Base-by-base conservation (phyloP, 2,329 filamentous ascomycete species). In the Botrytis cinerea region DNA sequence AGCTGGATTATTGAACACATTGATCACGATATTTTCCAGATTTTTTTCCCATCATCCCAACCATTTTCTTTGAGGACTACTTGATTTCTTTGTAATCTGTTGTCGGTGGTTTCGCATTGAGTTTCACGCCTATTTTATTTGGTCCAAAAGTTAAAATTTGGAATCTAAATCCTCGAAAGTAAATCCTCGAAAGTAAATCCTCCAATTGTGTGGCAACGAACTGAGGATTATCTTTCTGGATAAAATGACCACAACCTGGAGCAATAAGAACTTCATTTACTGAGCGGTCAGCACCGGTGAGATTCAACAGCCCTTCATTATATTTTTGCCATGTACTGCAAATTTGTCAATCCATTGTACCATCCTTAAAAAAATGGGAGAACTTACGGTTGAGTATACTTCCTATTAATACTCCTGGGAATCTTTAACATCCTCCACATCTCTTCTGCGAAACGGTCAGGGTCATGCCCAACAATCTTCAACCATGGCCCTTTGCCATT, bases 111-210 rank as follows among this genome's bases (percentile, higher is more conserved):
- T 51, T 14, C 4, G 10, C 12, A 51, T 1, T 51, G 5, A 14
- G 1, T 14, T 51, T 5, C 4, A 1, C 4, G 10, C 25, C 0
- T 51, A 51, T n/a, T 7, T 2, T 6, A 2, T 14, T n/a, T 14
- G 1, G 10, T 10, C 10, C 2, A 12, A 5, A 5, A 6, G n/a
- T 5, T 0, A n/a, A 25, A 51, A 3, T 0, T n/a, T 51, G 10
- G 2, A 14, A 59, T 32, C 54, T 59, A 4, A 20, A 59, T 59
- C 20, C 46, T 20, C 8, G 54, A 59, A 32, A 9, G 1, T 5
- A 32, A 8, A 59, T 32, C 54, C 28, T 32, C 54, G 54, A 59
- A 32, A 9, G 1, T 5, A 32, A 8, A 59, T 32, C 54, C 28
- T 32, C 54, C 28, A 59, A 28, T 59, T 59, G 28, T n/a, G 54